Base-by-base conservation (phyloP, 371 early-diverging fungal species). In the Dichotomocladium elegans region DNA sequence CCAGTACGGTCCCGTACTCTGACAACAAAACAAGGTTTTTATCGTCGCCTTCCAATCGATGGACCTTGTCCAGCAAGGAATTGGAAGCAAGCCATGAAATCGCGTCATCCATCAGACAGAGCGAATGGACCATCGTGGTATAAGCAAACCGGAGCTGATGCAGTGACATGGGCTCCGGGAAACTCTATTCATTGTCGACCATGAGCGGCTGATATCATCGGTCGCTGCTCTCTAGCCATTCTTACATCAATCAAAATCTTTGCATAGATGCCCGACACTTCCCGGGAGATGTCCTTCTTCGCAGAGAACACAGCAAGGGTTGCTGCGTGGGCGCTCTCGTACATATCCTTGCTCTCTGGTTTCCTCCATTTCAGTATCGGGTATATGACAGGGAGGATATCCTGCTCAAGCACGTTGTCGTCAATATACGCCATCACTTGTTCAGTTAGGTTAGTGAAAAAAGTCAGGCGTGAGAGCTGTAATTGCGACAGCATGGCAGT, bases 281-380 rank as follows among this genome's bases (percentile, higher is more conserved):
- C 78, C 15, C 65, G 65, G 28, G 74, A 57, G 8, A 76, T 53
- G 12, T 58, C 64, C 43, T 83, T 86, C 44, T 75, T 70, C 10
- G 77, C 67, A 30, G 70, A 50, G 44, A 83, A 83, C 1, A 83
- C 69, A 22, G 71, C 59, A 35, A 86, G 72, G 0, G 80, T 62
- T 8, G 75, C 79, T 3, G 83, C 74, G 55, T 86, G 84, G 0
- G 78, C 79, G 24, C 84, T 83, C 60, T 86, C 86, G 35, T 82
- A 86, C 7, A 83, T 37, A 10, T 78, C 73, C 14, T 72, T 61
- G 46, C 79, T 72, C 19, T 68, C 65, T 24, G 70, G 65, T 43
- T 58, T 58, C 29, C 67, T 74, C 73, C 74, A 74, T 43, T 71
- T 72, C 8, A 83, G 55, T 26, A 80, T 60, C 6, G 81, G 81